phyloP scores from a whole-genome alignment of 2,329 filamentous ascomycete species.

The Botrytis pseudocinerea region DNA sequence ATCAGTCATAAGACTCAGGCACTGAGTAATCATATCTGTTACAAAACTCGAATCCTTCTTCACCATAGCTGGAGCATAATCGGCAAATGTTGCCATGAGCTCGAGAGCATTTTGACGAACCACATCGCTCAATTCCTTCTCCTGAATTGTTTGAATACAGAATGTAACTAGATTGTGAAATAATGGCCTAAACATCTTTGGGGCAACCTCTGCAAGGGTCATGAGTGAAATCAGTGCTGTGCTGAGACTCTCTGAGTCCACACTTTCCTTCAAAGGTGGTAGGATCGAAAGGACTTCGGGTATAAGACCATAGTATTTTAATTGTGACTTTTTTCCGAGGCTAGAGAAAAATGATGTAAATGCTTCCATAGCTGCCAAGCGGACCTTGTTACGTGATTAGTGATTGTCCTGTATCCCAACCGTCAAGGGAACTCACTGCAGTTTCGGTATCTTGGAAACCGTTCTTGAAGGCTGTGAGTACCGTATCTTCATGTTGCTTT shows the following conservation, averaged over 20 bases:
- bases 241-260: slow-evolving; percentile 87
- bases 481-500: slow-evolving; percentile 90
- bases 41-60: slow-evolving; percentile 91
- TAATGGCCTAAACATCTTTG: slow-evolving; percentile 96
- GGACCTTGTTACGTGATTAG: slow-evolving; percentile 58
- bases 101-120: slow-evolving; percentile 94
- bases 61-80: slow-evolving; percentile 92
- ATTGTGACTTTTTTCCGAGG: slow-evolving; percentile 81
- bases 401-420: neutral
- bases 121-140: slow-evolving; percentile 89
- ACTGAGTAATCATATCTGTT: slow-evolving; percentile 97
- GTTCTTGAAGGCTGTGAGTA: slow-evolving; percentile 82
- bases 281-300: slow-evolving; percentile 93
- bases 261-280: slow-evolving; percentile 86
- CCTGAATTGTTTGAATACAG: slow-evolving; percentile 88
- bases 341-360: slow-evolving; percentile 96
- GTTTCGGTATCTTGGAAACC: slow-evolving; percentile 90
- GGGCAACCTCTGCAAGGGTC: slow-evolving; percentile 88
- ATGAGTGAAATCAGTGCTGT: slow-evolving; percentile 89
- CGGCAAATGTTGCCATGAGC: slow-evolving; percentile 96
- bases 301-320: slow-evolving; percentile 83
- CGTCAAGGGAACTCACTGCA: slow-evolving; percentile 54
- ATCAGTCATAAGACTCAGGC: slow-evolving; percentile 96
- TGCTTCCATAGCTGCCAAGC: slow-evolving; percentile 91
- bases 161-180: slow-evolving; percentile 93